Base-by-base conservation (phyloP, 176 grass and related monocot genomes). In the Eragrostis curvula region DNA sequence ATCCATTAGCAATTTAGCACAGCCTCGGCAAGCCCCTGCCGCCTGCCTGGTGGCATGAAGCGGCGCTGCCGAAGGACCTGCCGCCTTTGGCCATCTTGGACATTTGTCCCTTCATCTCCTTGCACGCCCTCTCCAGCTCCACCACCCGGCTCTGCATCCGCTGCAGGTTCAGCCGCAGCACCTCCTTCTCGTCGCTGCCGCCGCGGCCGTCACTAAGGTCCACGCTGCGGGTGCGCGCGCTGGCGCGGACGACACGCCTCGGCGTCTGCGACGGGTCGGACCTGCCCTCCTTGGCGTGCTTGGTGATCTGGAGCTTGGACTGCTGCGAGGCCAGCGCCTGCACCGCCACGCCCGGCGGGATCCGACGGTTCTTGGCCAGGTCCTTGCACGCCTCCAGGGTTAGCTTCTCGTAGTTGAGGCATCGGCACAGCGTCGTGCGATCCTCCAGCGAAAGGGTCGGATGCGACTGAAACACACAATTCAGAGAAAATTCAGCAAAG, bases 381-480 rank as follows among this genome's bases (percentile, higher is more conserved):
- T 99, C 91, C 49, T 99, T 99, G 91, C 97, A 99, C 44, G 89
- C 91, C 86, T 92, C 91, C 9, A 96, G 83, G 0, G 91, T 99
- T 21, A 99, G 74, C 76, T 99, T 99, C 87, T 94, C 97, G 51
- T 94, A 96, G 83, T 99, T 99, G 12, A 99, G 79, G 85, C 97
- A 99, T 39, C 93, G 84, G 57, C 97, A 99, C 4, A 99, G 36
- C 44, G 85, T 85, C 12, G 87, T 81, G 8, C 93, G 74, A 25
- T 96, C 97, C 63, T 96, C 97, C 0, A 81, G 49, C 3, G 85
- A 87, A 28, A 99, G 74, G 3, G 53, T 76, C 2, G 73, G 64
- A 65, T 92, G 96, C 10, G 93, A 96, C 96, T 96, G 89, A 0
- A 23, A 0, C 23, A 79, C 23, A 79, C 13, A 27, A 1, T 25